Evolutionary conservation across 495 filamentous ascomycete species (phyloP).

Genomic region (Podospora pseudopauciseta): DNA sequence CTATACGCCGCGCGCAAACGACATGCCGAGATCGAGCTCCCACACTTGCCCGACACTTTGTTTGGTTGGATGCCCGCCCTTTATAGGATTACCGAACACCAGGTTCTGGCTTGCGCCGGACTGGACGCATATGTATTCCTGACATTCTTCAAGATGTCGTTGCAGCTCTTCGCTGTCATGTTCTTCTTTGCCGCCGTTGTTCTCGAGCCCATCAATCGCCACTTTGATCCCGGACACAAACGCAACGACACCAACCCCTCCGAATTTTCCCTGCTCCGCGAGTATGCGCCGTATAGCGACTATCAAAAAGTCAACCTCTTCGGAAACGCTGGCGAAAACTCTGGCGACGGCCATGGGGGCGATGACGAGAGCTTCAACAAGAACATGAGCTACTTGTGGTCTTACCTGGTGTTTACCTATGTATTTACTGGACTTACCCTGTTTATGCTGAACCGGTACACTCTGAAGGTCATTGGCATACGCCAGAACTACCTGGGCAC

Average conservation of each 20-base stretch:
- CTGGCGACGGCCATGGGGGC: background rate
- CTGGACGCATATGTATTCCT: slow-evolving; percentile 96
- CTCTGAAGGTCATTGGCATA: slow-evolving; percentile 73
- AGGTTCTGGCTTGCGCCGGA: slow-evolving; percentile 85
- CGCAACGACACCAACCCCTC: slow-evolving; percentile 12
- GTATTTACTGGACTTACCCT: slow-evolving; percentile 78
- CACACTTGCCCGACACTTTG: slow-evolving; percentile 78
- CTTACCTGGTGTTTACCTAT: slow-evolving; percentile 87
- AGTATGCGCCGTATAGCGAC: slow-evolving; percentile 15
- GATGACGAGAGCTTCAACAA: slow-evolving; percentile 36
- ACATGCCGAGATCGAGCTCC: slow-evolving; percentile 63
- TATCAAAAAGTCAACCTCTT: background rate
- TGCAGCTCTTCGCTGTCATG: slow-evolving; percentile 72
- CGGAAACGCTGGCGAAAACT: background rate
- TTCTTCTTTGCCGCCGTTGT: slow-evolving; percentile 76
- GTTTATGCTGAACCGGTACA: slow-evolving; percentile 79
- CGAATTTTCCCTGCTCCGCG: slow-evolving; percentile 12
- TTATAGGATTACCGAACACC: slow-evolving; percentile 83
- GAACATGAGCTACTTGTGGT: slow-evolving; percentile 71
- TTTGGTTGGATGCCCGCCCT: slow-evolving; percentile 93
- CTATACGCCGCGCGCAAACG: slow-evolving; percentile 88
- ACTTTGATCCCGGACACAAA: slow-evolving; percentile 37
- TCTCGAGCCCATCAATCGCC: slow-evolving; percentile 80
- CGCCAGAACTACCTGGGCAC: slow-evolving; percentile 89
- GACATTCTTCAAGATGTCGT: slow-evolving; percentile 89